Evolutionary conservation across 805 yeast genomes (phyloP).

Genomic region (Hanseniaspora valbyensis): DNA sequence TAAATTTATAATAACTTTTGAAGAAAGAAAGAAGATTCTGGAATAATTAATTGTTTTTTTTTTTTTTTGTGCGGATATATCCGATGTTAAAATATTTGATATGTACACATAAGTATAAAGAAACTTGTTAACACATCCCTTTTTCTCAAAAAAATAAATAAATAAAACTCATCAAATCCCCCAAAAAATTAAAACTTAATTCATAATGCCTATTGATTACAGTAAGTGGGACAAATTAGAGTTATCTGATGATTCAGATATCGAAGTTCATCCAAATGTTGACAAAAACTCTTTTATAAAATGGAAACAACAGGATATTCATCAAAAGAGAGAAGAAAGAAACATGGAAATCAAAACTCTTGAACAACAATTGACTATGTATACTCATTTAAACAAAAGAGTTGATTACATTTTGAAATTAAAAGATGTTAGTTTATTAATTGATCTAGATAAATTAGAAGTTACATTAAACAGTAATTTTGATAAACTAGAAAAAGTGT

Average conservation of each 20-base stretch:
- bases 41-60: background rate
- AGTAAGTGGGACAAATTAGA: constrained; percentile 97
- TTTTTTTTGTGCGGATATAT: background rate
- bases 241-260: constrained; percentile 89
- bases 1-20: background rate
- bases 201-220: constrained; percentile 72
- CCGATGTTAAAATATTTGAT: too few relatives aligned
- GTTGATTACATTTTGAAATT: constrained; percentile 52
- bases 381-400: constrained; percentile 57
- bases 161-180: background rate
- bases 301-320: constrained; percentile 97
- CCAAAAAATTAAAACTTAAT: background rate
- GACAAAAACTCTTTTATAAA: constrained; percentile 84
- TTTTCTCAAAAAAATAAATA: background rate
- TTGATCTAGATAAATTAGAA: constrained; percentile 26
- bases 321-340: constrained; percentile 76
- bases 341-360: constrained; percentile 66
- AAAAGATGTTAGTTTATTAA: constrained; percentile 28
- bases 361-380: constrained; percentile 71
- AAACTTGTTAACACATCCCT: background rate
- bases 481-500: constrained; percentile 49
- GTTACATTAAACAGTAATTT: constrained; percentile 39
- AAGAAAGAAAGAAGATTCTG: background rate
- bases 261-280: constrained; percentile 96
- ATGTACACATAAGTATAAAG: background rate